phyloP scores from a whole-genome alignment of 208 protist genomes.

The Leishmania gerbilli region DNA sequence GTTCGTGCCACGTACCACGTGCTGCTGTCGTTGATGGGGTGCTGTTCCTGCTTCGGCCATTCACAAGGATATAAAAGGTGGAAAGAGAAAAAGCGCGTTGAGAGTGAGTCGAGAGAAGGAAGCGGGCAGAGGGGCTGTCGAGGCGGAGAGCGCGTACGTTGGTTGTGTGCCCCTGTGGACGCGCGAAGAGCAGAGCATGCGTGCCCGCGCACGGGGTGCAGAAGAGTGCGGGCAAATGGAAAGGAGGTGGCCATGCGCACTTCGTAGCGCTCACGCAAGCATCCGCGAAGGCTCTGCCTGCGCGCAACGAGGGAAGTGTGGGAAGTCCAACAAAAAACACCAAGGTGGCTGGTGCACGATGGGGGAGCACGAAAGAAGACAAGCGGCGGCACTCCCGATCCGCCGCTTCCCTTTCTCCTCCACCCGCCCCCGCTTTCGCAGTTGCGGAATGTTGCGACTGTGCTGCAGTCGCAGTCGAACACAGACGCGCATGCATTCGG shows the following conservation, averaged over 20 bases:
- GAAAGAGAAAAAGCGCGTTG: background rate
- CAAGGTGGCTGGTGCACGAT: background rate
- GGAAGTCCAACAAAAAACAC: too few relatives aligned
- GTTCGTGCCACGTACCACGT: background rate
- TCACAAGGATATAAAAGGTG: background rate
- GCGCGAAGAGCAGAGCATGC: background rate
- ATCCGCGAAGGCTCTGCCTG: background rate
- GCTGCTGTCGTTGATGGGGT: background rate
- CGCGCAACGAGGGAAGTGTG: background rate
- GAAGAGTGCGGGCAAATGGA: background rate
- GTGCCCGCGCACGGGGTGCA: background rate
- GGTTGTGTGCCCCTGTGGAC: background rate
- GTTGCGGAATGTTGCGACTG: background rate
- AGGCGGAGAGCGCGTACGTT: background rate
- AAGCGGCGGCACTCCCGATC: background rate
- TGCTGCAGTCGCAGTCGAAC: background rate
- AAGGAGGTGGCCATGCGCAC: too few relatives aligned
- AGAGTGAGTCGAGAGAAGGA: background rate
- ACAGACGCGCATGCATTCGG: background rate
- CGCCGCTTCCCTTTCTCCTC: background rate
- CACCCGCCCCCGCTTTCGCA: background rate
- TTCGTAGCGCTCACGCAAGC: too few relatives aligned
- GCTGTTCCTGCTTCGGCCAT: background rate
- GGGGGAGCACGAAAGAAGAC: background rate
- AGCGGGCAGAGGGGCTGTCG: background rate